Percentiles rank a stretch among this genome's conserved stretches.
Conservation (phyloP, 1,284 basidiomycete genomes). For the Termitomyces sp. region DNA sequence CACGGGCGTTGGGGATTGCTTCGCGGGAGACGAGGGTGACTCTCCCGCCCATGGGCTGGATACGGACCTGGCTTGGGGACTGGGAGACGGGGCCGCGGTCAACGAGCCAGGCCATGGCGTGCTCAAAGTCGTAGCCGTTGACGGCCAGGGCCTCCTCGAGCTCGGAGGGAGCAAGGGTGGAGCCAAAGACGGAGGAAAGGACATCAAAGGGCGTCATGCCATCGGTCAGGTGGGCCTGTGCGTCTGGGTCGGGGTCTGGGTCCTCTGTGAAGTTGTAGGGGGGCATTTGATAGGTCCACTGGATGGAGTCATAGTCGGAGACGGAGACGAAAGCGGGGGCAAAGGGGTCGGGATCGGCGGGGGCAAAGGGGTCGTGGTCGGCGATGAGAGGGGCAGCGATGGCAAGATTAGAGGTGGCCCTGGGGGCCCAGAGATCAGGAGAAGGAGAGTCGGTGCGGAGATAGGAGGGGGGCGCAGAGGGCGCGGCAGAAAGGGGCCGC, state of each 20-base stretch:
- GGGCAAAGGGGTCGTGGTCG: conserved; percentile 77
- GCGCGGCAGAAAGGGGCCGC: conserved; percentile 68
- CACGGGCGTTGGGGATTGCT: conserved; percentile 36
- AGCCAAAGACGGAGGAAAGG: conserved; percentile 87
- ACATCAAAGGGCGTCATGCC: conserved; percentile 98
- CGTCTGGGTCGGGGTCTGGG: conserved; percentile 48
- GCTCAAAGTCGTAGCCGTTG: conserved; percentile 92
- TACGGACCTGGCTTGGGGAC: conserved; percentile 40
- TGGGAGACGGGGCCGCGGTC: conserved; percentile 54
- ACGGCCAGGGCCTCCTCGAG: conserved; percentile 88
- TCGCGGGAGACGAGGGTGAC: conserved; percentile 60
- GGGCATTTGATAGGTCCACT: conserved; percentile 20
- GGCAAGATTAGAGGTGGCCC: conserved; percentile 78
- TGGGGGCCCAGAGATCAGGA: conserved; percentile 74
- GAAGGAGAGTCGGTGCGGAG: conserved; percentile 70
- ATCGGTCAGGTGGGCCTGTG: conserved; percentile 61
- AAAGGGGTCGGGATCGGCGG: conserved; percentile 74
- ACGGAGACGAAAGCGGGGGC: conserved; percentile 48
- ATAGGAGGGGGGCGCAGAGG: conserved; percentile 59
- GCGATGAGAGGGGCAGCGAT: conserved; percentile 84
- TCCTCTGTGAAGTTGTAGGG: conserved; percentile 27
- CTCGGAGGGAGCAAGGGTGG: conserved; percentile 82
- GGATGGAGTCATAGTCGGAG: conserved; percentile 50
- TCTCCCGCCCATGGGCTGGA: conserved; percentile 58
- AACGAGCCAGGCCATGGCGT: conserved; percentile 88